A percentile compares a stretch with the other conserved stretches of the same genome.
phyloP scores from a whole-genome alignment of 768 basidiomycete genomes.

The Suillus plorans region DNA sequence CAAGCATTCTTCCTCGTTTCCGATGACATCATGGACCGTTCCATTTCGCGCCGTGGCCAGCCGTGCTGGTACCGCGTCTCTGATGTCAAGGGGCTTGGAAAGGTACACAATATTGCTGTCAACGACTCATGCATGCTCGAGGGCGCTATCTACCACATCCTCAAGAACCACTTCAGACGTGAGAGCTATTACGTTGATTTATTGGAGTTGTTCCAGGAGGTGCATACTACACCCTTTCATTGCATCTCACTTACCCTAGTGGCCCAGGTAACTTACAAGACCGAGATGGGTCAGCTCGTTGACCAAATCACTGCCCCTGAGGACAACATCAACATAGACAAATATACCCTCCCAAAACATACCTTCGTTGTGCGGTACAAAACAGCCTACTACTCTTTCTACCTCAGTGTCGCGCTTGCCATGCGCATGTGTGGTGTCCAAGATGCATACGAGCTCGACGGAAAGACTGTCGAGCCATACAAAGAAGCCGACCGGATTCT shows the following conservation, averaged over 20 bases:
- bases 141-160: conserved; percentile 85
- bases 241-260: neutral
- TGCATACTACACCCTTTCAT: conserved; percentile 17
- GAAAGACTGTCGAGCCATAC: conserved; percentile 56
- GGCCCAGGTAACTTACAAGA: conserved; percentile 69
- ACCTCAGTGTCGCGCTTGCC: conserved; percentile 94
- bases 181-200: conserved; percentile 86
- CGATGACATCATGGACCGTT: conserved; percentile 98
- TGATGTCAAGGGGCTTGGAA: conserved; percentile 36
- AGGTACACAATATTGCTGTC: conserved; percentile 67
- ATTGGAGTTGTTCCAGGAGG: conserved; percentile 90
- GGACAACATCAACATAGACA: conserved; percentile 77
- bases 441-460: conserved; percentile 40
- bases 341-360: conserved; percentile 87
- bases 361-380: conserved; percentile 94
- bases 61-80: conserved; percentile 89
- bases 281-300: conserved; percentile 94
- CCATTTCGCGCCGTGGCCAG: conserved; percentile 90
- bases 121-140: conserved; percentile 98
- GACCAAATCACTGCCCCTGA: conserved; percentile 96
- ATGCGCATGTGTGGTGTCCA: conserved; percentile 77
- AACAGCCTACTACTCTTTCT: conserved; percentile 97
- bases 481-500: conserved; percentile 77
- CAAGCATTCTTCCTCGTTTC: conserved; percentile 98
- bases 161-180: conserved; percentile 82